phyloP scores from a whole-genome alignment of 257 asterid genomes.

The Echium plantagineum region DNA sequence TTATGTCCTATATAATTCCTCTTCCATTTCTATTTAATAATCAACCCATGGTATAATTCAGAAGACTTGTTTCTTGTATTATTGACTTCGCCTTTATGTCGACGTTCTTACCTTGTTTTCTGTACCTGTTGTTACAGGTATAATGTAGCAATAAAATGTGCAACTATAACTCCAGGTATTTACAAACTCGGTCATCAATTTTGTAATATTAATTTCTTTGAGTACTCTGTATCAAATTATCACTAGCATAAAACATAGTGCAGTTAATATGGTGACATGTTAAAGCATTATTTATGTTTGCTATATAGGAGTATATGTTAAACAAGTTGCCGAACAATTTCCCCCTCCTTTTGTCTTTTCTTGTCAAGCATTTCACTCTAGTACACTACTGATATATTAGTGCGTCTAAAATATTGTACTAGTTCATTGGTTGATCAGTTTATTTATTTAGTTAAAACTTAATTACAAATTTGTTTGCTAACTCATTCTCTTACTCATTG shows the following conservation, averaged over 20 bases:
- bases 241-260: no score
- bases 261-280: background rate
- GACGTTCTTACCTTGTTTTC: background rate
- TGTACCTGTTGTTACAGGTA: slow-evolving; percentile 32
- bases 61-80: background rate
- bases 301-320: background rate
- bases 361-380: background rate
- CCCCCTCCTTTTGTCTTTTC: no score
- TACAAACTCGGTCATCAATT: background rate
- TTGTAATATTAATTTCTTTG: no score
- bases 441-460: background rate
- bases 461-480: background rate
- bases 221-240: no score
- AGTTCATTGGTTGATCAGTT: background rate
- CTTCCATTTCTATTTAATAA: background rate
- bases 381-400: background rate
- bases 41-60: background rate
- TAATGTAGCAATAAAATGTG: slow-evolving; percentile 81
- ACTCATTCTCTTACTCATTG: background rate
- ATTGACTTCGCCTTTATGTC: background rate
- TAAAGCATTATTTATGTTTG: background rate
- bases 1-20: background rate
- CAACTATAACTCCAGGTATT: slow-evolving; percentile 80
- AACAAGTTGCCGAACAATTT: background rate
- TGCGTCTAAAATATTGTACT: background rate